phyloP scores from a whole-genome alignment of 257 asterid species.

The Mitragyna speciosa region DNA sequence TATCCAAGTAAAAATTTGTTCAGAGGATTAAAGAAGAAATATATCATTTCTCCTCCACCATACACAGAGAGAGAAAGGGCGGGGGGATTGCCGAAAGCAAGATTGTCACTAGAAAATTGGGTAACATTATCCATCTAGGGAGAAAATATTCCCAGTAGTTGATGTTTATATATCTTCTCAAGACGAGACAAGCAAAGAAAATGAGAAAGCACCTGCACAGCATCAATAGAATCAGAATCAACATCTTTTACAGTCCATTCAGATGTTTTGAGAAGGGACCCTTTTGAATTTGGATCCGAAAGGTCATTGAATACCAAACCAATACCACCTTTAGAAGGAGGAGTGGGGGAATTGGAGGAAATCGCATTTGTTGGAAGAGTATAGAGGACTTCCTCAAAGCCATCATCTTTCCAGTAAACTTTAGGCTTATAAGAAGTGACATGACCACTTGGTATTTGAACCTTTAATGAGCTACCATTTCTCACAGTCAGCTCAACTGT shows the following conservation, averaged over 20 bases:
- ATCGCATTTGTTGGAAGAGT: slow-evolving; percentile 32
- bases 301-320: slow-evolving; percentile 57
- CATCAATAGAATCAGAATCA: slow-evolving; percentile 79
- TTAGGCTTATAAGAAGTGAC: slow-evolving; percentile 73
- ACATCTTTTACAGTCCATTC: slow-evolving; percentile 71
- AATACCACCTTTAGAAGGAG: slow-evolving; percentile 55
- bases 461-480: slow-evolving; percentile 77
- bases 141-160: too few species aligned
- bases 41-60: neutral
- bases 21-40: too few species aligned
- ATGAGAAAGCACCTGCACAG: slow-evolving; percentile 56
- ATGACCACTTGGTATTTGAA: slow-evolving; percentile 60
- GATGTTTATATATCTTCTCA: neutral
- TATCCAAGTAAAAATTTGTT: neutral
- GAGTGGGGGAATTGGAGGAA: neutral
- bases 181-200: neutral
- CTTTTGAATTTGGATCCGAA: slow-evolving; percentile 26
- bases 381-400: slow-evolving; percentile 70
- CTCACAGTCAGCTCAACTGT: slow-evolving; percentile 64
- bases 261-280: slow-evolving; percentile 7
- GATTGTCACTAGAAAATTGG: too few species aligned
- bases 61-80: neutral
- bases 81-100: neutral
- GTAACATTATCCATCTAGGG: too few species aligned
- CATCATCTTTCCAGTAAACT: slow-evolving; percentile 88